Evolutionary conservation across 2,329 filamentous ascomycete genomes (phyloP).

Genomic region (Botryotinia convoluta): DNA sequence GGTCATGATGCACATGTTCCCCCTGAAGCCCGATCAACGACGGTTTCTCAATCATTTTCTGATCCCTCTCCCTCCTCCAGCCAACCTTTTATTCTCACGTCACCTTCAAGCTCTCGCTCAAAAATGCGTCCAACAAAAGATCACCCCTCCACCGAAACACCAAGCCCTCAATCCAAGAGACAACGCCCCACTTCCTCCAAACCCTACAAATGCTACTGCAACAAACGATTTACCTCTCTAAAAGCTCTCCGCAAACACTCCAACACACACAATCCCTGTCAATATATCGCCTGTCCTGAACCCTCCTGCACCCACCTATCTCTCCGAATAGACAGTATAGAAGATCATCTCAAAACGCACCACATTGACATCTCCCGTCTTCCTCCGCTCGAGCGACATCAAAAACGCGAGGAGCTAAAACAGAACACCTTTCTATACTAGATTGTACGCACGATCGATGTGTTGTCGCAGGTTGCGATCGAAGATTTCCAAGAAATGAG

Average conservation of each 20-base stretch:
- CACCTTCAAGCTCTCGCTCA: not conserved
- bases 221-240: not conserved
- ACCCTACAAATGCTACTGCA: not conserved
- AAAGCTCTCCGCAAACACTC: not conserved
- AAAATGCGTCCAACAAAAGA: not conserved
- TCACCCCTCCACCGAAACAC: not conserved
- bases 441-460: not conserved
- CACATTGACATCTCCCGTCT: not conserved
- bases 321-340: not conserved
- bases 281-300: not conserved
- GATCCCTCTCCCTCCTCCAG: not conserved
- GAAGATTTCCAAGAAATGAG: not conserved
- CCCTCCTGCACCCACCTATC: not conserved
- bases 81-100: no score
- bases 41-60: fast-evolving
- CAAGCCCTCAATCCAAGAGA: not conserved
- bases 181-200: not conserved
- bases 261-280: not conserved
- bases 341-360: not conserved
- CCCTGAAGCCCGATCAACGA: not conserved
- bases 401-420: not conserved
- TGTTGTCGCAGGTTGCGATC: not conserved
- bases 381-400: fast-evolving
- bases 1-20: not conserved
- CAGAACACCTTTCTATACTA: not conserved